Base-by-base conservation (phyloP, 768 basidiomycete species). In the Tylopilus plumbeoviolaceoides region DNA sequence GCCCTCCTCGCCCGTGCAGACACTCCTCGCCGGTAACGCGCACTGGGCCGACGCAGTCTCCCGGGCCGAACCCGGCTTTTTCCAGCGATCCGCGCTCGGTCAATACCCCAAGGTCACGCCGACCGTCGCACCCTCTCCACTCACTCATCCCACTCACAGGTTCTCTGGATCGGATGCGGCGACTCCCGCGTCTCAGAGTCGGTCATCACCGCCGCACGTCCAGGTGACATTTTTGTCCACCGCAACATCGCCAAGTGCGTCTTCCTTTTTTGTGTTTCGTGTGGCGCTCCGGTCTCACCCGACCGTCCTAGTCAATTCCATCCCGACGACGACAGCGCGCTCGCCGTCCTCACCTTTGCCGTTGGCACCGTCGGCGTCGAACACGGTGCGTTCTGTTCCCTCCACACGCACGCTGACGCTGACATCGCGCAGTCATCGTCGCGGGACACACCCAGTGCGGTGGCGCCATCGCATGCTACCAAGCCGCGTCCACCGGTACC, bases 141-240 rank as follows among this genome's bases (percentile, higher is more conserved):
- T 12, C 3, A 33, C 25, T 11, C 5, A 12, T 25, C 9, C 20
- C 7, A 23, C 10, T 30, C 30, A 11, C 39, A 89, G 88, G 74
- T 86, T 10, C 81, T 89, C 61, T 91, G 87, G 87, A 82, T 91
- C 64, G 87, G 89, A 47, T 91, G 89, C 65, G 78, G 90, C 23
- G 93, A 95, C 71, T 94, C 91, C 15, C 78, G 93, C 57, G 91
- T 93, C 1, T 91, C 92, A 27, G 92, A 93, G 67, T 81, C 82
- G 20, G 82, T 90, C 58, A 68, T 91, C 58, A 85, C 87, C 4
- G 83, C 76, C 20, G 76, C 84, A 31, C 79, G 78, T 54, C 93
- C 93, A 0, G 93, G 93, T 47, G 89, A 91, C 42, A 82, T 95
- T 51, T 95, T 95, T 60, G 87, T 89, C 31, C 85, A 92, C 71